Evolutionary conservation across 192 early-diverging fungal genomes (phyloP).

Genomic region (Gryganskiella cystojenkinii): DNA sequence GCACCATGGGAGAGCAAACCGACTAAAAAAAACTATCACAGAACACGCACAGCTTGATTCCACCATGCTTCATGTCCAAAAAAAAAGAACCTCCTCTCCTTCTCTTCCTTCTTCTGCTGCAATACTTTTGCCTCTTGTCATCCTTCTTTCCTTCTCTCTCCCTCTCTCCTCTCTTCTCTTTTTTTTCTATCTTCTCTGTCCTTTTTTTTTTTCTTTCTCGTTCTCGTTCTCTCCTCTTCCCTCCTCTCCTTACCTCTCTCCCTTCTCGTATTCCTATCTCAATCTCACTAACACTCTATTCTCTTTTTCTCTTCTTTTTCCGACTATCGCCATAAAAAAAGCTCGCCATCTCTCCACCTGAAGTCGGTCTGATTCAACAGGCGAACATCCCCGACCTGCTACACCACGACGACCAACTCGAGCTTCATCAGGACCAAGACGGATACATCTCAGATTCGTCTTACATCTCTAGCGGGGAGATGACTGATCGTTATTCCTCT

Average conservation of each 20-base stretch:
- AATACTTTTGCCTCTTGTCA: neutral
- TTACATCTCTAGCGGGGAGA: constrained; percentile 26
- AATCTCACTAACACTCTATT: neutral
- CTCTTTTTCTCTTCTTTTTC: neutral
- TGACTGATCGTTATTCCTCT: constrained; percentile 22
- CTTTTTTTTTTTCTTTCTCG: neutral
- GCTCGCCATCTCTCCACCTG: constrained; percentile 27
- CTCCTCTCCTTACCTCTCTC: neutral
- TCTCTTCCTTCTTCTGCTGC: neutral
- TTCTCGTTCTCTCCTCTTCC: neutral
- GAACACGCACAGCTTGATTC: neutral
- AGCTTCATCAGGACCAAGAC: constrained; percentile 23
- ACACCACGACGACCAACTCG: neutral
- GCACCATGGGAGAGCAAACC: too few species aligned
- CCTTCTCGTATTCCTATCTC: neutral
- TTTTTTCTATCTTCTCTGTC: neutral
- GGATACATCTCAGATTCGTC: constrained; percentile 44
- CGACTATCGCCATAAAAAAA: neutral
- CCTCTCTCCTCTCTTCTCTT: constrained; percentile 1
- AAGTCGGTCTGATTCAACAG: constrained; percentile 7
- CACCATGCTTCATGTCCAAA: neutral
- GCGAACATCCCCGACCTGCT: constrained; percentile 3
- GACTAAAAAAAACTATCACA: neutral
- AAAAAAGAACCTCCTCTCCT: neutral
- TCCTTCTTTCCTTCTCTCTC: neutral